A percentile compares a stretch with the other conserved stretches of the same genome.
These are phyloP conservation scores for Aschersonia sp. DNA, from an alignment of 2,329 filamentous ascomycete genomes.

Conservation along the genomic window DNA sequence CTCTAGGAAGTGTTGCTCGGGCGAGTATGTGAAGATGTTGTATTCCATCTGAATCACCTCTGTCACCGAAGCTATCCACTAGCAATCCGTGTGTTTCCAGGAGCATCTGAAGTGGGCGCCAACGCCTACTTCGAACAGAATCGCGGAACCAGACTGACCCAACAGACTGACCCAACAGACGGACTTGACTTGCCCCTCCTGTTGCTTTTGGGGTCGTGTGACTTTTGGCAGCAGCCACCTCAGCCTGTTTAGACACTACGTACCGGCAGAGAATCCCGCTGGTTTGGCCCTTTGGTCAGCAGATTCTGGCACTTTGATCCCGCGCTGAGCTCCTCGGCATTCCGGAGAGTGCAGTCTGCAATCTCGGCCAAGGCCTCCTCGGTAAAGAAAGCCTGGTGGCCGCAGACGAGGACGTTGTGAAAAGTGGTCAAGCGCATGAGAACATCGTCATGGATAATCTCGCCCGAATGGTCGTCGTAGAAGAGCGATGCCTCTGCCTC, in stretches of 20 bases:
- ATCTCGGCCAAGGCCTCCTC: conserved; percentile 51
- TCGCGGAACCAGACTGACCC: too few species aligned
- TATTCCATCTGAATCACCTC: too few species aligned
- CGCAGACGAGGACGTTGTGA: conserved; percentile 51
- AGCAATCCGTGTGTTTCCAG: too few species aligned
- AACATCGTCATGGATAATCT: conserved; percentile 52
- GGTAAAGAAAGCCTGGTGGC: conserved; percentile 58
- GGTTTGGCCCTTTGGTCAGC: conserved; percentile 12
- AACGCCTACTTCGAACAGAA: too few species aligned
- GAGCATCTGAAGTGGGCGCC: too few species aligned
- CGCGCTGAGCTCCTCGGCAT: conserved; percentile 30
- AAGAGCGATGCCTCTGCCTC: conserved; percentile 50
- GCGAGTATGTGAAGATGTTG: too few species aligned
- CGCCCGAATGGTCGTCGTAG: conserved; percentile 48
- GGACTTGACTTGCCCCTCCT: too few species aligned
- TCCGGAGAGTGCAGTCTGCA: conserved; percentile 41
- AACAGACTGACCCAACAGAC: too few species aligned
- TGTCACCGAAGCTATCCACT: too few species aligned
- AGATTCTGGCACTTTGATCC: conserved; percentile 18
- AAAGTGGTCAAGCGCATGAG: conserved; percentile 54
- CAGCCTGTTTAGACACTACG: conserved; percentile 6
- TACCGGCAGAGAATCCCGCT: conserved; percentile 6
- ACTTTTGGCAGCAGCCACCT: not conserved
- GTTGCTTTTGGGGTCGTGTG: not conserved
- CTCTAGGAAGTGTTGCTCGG: too few species aligned